Percentiles rank a stretch among this genome's conserved stretches.
These are phyloP conservation scores for Aegilops longissima DNA, from an alignment of 176 grass and related monocot species.

Conservation along the genomic window DNA sequence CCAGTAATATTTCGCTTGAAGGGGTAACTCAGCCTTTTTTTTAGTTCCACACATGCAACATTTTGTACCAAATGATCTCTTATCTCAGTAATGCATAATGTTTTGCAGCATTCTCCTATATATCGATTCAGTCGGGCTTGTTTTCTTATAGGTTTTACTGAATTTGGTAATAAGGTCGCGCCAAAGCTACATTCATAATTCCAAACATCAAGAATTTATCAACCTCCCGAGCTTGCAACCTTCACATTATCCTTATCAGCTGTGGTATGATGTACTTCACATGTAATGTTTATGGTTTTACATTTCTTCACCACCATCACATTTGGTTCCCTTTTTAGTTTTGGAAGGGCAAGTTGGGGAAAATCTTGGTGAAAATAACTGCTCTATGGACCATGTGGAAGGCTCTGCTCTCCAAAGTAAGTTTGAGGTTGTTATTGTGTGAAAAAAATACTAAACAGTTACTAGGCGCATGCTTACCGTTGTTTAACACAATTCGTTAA, in stretches of 20 bases:
- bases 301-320: slow-evolving; percentile 9
- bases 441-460: background rate
- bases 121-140: slow-evolving; percentile 66
- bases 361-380: slow-evolving; percentile 35
- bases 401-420: slow-evolving; percentile 55
- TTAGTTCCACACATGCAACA: background rate
- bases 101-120: slow-evolving; percentile 61
- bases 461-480: background rate
- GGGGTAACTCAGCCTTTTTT: slow-evolving; percentile 51
- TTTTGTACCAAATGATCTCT: slow-evolving; percentile 23
- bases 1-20: slow-evolving; percentile 51
- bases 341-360: slow-evolving; percentile 38
- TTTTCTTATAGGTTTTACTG: slow-evolving; percentile 59
- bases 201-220: slow-evolving; percentile 82
- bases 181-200: slow-evolving; percentile 78
- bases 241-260: slow-evolving; percentile 80
- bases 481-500: background rate
- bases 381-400: slow-evolving; percentile 25
- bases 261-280: slow-evolving; percentile 55
- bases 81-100: slow-evolving; percentile 26
- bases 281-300: slow-evolving; percentile 23
- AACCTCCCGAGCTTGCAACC: slow-evolving; percentile 53
- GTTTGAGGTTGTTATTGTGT: slow-evolving; percentile 18
- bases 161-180: slow-evolving; percentile 65
- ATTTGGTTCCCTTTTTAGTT: slow-evolving; percentile 27